Base-by-base conservation (phyloP, 345 rosid genomes). In the Eucalyptus pumila region DNA sequence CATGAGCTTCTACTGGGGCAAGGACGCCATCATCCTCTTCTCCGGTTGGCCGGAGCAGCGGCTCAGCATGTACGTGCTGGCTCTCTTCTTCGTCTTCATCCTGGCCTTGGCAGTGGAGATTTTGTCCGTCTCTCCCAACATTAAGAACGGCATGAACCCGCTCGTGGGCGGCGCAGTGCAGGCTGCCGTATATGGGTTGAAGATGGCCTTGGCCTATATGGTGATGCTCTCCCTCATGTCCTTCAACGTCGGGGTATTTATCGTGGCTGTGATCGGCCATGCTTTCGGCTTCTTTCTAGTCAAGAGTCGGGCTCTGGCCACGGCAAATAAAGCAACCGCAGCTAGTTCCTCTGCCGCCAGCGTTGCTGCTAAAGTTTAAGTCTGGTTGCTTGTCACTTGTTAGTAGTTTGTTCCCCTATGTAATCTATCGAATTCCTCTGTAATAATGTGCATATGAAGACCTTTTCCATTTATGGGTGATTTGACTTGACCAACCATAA, bases 1-100 rank as follows among this genome's bases (percentile, higher is more conserved):
- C 88, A 91, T 54, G 92, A 91, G 87, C 89, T 91, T 93, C 88
- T 93, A 90, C 88, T 93, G 93, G 94, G 94, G 94, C 24, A 91
- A 88, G 86, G 90, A 92, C 7, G 94, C 91, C 44, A 60, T 90
- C n/a, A 27, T 93, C 62, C 87, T 92, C 83, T 93, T 93, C 89
- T 88, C 93, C 9, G 87, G 92, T 26, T 93, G 94, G 94, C 94
- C 94, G 1, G 91, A 91, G 23, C 80, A 86, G 87, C 88, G 87
- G 51, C 90, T 91, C 54, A 90, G 91, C 21, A 91, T 91, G 94
- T 92, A 91, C 90, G 30, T 92, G 85, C 54, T 92, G 72, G 92
- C 94, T 24, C 40, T 93, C 48, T 3, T 89, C 48, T 87, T 89
- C 85, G 90, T 94, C 37, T 89, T 94, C 90, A 17, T 92, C 34